These are phyloP conservation scores for Hydrangea macrophylla DNA, from an alignment of 148 eudicot species.

Conservation along the genomic window DNA sequence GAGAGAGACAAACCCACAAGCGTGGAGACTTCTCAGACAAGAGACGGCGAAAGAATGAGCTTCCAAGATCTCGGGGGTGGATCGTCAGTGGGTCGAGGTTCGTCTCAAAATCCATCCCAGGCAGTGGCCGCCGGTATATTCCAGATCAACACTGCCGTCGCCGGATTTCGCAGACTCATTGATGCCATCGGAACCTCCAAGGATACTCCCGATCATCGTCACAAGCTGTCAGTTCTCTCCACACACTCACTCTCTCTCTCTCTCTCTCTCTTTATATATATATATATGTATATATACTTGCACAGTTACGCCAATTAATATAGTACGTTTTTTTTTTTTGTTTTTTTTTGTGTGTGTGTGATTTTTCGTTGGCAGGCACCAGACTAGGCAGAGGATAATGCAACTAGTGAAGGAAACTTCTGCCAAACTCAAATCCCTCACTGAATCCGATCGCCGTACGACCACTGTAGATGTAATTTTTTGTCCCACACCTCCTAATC, in stretches of 20 bases:
- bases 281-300: too few relatives aligned
- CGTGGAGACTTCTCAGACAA: too few relatives aligned
- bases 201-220: slow-evolving; percentile 65
- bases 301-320: too few relatives aligned
- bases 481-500: background rate
- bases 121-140: slow-evolving; percentile 56
- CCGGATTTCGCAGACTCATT: slow-evolving; percentile 56
- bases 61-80: slow-evolving; percentile 58
- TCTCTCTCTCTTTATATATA: background rate
- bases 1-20: too few relatives aligned
- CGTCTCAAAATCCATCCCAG: slow-evolving; percentile 41
- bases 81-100: slow-evolving; percentile 20
- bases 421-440: slow-evolving; percentile 57
- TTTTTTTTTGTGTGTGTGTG: background rate
- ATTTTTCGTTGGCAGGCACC: slow-evolving; percentile 31
- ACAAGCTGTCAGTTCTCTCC: slow-evolving; percentile 38
- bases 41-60: slow-evolving; percentile 30
- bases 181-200: slow-evolving; percentile 56
- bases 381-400: slow-evolving; percentile 54
- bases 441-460: slow-evolving; percentile 45
- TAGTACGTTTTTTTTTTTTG: background rate
- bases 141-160: slow-evolving; percentile 64
- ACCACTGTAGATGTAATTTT: slow-evolving; percentile 44
- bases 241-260: slow-evolving; percentile 1
- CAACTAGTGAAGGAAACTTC: slow-evolving; percentile 70